These are phyloP conservation scores for Smittium culicis DNA, from an alignment of 371 early-diverging fungal species.

Conservation along the genomic window DNA sequence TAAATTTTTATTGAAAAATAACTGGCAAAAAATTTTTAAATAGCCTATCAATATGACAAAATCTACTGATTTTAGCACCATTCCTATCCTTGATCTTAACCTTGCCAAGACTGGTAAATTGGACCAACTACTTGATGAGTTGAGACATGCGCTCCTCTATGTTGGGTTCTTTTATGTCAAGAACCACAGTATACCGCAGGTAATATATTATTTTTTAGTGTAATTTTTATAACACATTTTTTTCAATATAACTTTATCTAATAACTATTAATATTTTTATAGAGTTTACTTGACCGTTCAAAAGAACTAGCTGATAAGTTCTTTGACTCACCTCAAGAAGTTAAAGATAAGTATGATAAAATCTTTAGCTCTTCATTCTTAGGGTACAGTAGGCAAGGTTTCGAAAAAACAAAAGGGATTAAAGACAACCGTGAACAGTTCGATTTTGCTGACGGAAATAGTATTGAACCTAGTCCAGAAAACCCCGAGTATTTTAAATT, in stretches of 20 bases:
- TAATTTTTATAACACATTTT: not conserved
- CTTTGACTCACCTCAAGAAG: constrained; percentile 40
- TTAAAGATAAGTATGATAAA: constrained; percentile 41
- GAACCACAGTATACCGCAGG: constrained; percentile 33
- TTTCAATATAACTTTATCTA: not conserved
- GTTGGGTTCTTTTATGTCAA: constrained; percentile 49
- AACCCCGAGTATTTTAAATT: constrained; percentile 18
- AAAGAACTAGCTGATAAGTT: constrained; percentile 31
- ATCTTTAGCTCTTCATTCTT: constrained; percentile 44
- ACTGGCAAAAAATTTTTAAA: no score
- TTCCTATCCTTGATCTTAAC: constrained; percentile 19
- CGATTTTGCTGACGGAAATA: constrained; percentile 40
- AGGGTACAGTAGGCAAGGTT: constrained; percentile 39
- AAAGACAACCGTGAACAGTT: constrained; percentile 44
- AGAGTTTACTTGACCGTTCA: constrained; percentile 29
- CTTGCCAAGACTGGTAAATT: constrained; percentile 11
- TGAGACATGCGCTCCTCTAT: constrained; percentile 38
- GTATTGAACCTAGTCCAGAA: constrained; percentile 17
- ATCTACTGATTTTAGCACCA: constrained; percentile 11
- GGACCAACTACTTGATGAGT: constrained; percentile 30
- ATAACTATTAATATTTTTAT: not conserved
- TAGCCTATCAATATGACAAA: not conserved
- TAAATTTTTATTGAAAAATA: no score
- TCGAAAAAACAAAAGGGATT: constrained; percentile 37
- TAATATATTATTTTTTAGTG: not conserved